A percentile compares a stretch with the other conserved stretches of the same genome.
phyloP scores from a whole-genome alignment of 1,284 basidiomycete genomes.

The Trametes polyzona region DNA sequence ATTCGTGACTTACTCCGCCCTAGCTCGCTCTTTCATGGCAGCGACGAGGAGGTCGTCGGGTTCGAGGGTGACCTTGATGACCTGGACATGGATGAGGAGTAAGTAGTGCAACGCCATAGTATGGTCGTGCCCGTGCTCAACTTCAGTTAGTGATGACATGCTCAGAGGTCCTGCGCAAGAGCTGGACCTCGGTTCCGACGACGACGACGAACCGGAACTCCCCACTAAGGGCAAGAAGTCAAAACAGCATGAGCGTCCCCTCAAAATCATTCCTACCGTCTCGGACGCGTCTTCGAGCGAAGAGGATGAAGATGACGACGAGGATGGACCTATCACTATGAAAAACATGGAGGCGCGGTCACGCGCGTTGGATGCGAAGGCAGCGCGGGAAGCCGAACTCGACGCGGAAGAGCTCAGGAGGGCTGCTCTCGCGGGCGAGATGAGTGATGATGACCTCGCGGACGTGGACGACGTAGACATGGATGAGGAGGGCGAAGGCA shows the following conservation, averaged over 20 bases:
- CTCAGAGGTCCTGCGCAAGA: constrained; percentile 61
- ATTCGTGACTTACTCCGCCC: neutral
- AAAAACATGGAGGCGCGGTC: constrained; percentile 80
- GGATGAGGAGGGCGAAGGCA: constrained; percentile 62
- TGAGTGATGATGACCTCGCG: constrained; percentile 52
- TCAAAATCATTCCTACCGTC: constrained; percentile 54
- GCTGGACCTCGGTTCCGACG: constrained; percentile 72
- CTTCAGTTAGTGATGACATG: constrained; percentile 41
- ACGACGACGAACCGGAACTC: constrained; percentile 45
- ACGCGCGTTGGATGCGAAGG: constrained; percentile 68
- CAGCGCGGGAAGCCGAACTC: constrained; percentile 68
- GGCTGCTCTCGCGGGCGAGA: constrained; percentile 49
- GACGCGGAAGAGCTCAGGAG: constrained; percentile 70
- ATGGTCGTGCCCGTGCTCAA: constrained; percentile 26
- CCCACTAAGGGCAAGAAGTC: constrained; percentile 50
- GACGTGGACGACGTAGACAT: constrained; percentile 62
- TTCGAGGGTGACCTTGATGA: constrained; percentile 53
- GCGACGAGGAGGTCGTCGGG: constrained; percentile 50
- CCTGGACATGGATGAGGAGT: constrained; percentile 47
- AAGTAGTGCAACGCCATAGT: constrained; percentile 33
- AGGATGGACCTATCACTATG: constrained; percentile 68
- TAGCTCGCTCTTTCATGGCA: constrained; percentile 54
- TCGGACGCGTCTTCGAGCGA: constrained; percentile 49
- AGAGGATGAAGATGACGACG: constrained; percentile 48
- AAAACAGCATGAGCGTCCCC: constrained; percentile 52